Percentiles rank a stretch among this genome's conserved stretches.
These are phyloP conservation scores for Nitzschia sp. DNA, from an alignment of 108 stramenopile species.

Conservation along the genomic window DNA sequence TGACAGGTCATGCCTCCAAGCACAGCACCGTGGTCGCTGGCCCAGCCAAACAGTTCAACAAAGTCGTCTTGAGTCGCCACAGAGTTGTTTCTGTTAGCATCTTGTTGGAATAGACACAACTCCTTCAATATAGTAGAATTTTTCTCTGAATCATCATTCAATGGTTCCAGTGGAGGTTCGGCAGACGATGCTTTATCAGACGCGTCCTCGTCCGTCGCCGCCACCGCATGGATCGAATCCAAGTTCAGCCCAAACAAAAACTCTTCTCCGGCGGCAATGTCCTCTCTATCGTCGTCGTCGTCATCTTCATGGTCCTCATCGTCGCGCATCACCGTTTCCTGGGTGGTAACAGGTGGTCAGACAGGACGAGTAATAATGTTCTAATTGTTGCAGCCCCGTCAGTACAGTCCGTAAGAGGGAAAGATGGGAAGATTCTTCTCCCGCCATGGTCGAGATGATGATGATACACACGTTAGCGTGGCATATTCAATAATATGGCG, in stretches of 20 bases:
- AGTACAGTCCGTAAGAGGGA: too few species aligned
- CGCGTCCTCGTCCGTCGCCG: not conserved
- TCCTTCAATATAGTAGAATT: not conserved
- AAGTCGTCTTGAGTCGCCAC: slow-evolving; percentile 1
- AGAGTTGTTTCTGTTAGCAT: not conserved
- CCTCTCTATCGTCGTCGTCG: not conserved
- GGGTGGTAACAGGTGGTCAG: too few species aligned
- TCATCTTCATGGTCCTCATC: not conserved
- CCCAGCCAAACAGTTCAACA: slow-evolving; percentile 18
- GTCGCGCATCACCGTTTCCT: not conserved
- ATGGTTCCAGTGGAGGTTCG: not conserved
- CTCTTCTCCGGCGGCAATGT: not conserved
- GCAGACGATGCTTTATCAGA: not conserved
- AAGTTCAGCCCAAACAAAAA: not conserved
- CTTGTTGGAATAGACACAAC: not conserved
- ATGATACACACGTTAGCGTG: too few species aligned
- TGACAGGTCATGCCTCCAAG: not conserved
- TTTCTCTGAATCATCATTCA: not conserved
- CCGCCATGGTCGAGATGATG: too few species aligned
- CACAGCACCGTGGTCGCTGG: not conserved
- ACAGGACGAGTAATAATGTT: too few species aligned
- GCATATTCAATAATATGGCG: too few species aligned
- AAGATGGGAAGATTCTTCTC: too few species aligned
- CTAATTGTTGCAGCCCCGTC: too few species aligned
- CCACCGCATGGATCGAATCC: not conserved